Base-by-base conservation (phyloP, 176 grass and related monocot genomes). In the Poa annua region DNA sequence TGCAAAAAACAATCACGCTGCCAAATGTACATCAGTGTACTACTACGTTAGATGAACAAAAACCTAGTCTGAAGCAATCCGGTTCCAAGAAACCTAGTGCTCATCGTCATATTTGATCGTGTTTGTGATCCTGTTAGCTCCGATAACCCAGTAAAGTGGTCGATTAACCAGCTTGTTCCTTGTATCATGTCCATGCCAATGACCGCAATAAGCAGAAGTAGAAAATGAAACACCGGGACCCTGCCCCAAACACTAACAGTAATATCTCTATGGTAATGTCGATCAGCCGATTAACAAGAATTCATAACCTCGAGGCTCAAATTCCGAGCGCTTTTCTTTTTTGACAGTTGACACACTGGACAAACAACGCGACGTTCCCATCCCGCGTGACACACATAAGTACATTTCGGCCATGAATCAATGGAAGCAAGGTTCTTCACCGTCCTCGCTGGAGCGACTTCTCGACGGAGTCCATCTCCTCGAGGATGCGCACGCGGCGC, bases 391-490 rank as follows among this genome's bases (percentile, higher is more conserved):
- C 63, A 6, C 51, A 63, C 70, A 7, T 16, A 75, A 22, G 7
- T 66, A 66, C 65, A 68, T 29, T 78, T 78, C 62, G 2, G 21
- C n/a, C 21, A 10, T 13, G 16, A 74, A 50, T 9, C 8, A 0
- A 47, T 3, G 7, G 35, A 36, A 36, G 35, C 35, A 7, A 26
- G 15, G 29, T 29, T 55, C 20, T 66, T 88, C 89, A 99, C 78
- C 93, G 74, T 53, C 93, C 97, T 76, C 90, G 86, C 67, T 87
- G 91, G 63, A 99, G 94, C 39, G 97, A 89, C 89, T 99, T 99
- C 91, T 99, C 97, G 86, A 89, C 97, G 45, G 93, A 87, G 75
- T 96, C 97, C 91, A 96, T 88, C 89, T 99, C 97, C 89, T 99
- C 97, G 72, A 99, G 85, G 86, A 99, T 96, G 84, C 97, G 89